Base-by-base conservation (phyloP, 768 basidiomycete genomes). In the Asterophora parasitica region DNA sequence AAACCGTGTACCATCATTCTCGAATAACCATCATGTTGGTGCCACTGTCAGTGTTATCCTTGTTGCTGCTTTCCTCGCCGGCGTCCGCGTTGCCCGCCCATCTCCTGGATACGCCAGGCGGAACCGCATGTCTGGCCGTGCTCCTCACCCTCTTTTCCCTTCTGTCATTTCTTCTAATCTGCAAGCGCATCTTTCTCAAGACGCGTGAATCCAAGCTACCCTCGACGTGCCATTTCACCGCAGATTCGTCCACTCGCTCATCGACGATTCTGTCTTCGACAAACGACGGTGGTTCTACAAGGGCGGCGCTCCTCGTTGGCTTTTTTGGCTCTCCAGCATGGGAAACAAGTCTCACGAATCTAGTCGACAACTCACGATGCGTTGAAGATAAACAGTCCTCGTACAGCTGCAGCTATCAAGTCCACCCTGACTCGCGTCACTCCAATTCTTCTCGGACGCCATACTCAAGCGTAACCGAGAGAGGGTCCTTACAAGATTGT, bases 261-360 rank as follows among this genome's bases (percentile, higher is more conserved):
- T 55, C 60, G 39, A 20, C 53, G 26, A 42, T 52, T 35, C 45
- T 61, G 50, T 44, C 48, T 37, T 51, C 45, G 15, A 48, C 39
- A 10, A 23, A 32, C 12, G 33, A 47, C 37, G 23, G 17, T 16
- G n/a, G 42, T 16, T 31, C 27, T 8, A 7, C 36, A 50, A 70
- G 62, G 51, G 58, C 66, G 33, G 74, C 69, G 10, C 65, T 75
- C 52, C 48, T 71, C 26, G 69, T 74, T 13, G 75, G 75, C 1
- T 66, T 75, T 43, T 65, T 74, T 33, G 73, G 73, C 31, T 75
- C 73, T 34, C 75, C 75, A 15, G 54, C 65, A 7, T 71, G 68
- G 65, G 75, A 76, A 62, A 71, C 66, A n/a, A 60, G 61, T 19
- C 55, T 65, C 19, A 41, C 56, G 37, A 56, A 52, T 50, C 15